A percentile compares a stretch with the other conserved stretches of the same genome.
These are phyloP conservation scores for Mimosa bimucronata DNA, from an alignment of 306 rosid genomes.

Conservation along the genomic window DNA sequence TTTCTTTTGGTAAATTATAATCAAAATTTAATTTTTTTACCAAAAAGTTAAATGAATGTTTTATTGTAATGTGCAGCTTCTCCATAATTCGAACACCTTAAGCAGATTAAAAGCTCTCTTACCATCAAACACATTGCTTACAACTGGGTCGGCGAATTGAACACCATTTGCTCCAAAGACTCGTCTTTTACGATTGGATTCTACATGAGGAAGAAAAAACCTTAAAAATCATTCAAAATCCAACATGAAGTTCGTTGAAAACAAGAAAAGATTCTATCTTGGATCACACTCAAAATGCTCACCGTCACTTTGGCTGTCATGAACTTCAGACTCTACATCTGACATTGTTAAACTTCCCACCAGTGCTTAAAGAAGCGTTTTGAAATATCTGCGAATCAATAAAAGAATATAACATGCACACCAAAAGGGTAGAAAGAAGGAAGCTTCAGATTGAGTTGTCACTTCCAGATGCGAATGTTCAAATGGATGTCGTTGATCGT, in stretches of 20 bases:
- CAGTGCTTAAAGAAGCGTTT: constrained; percentile 38
- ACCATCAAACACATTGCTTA: constrained; percentile 35
- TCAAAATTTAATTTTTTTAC: background rate
- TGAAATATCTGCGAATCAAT: constrained; percentile 36
- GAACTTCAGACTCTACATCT: constrained; percentile 34
- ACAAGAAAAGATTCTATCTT: background rate
- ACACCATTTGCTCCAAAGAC: constrained; percentile 27
- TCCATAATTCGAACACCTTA: background rate
- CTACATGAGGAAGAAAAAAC: constrained; percentile 19
- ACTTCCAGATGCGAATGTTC: background rate
- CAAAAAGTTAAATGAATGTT: background rate
- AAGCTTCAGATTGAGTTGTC: background rate
- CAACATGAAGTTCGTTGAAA: constrained; percentile 27
- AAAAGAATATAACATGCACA: constrained; percentile 5
- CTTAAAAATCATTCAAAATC: constrained; percentile 7
- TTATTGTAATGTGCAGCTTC: background rate
- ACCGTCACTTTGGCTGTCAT: constrained; percentile 37
- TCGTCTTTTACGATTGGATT: constrained; percentile 30
- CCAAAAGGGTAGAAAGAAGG: constrained; percentile 35
- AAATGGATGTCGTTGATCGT: constrained; percentile 43
- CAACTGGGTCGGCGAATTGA: constrained; percentile 46
- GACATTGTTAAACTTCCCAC: constrained; percentile 44
- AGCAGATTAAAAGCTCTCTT: constrained; percentile 6
- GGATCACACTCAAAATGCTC: background rate
- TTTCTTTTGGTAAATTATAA: background rate